Base-by-base conservation (phyloP, 2,329 filamentous ascomycete species). In the Clarireedia homoeocarpa region DNA sequence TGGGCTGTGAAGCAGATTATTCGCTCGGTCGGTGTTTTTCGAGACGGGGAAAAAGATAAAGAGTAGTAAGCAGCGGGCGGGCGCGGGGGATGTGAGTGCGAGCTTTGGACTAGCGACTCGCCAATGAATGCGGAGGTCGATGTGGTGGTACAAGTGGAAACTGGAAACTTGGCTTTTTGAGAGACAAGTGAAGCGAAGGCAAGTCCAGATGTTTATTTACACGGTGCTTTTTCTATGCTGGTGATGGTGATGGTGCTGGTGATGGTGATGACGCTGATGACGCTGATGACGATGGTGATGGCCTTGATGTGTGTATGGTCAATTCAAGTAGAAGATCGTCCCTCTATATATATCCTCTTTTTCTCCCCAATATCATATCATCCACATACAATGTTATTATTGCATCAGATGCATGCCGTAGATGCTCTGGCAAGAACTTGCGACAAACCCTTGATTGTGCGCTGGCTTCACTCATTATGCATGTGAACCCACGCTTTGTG, bases 391-490 rank as follows among this genome's bases (percentile, higher is more conserved):
- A 20, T 20, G 20, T 20, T 42, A 42, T 20, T 17, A 9, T 44
- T 44, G 40, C 40, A 44, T 23, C 5, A 44, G 23, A 44, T 23
- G 17, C 23, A 44, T 44, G 40, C 20, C 39, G 20, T 42, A 42
- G 20, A 17, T 23, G 17, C 17, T 44, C 40, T 44, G 40, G 12
- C 40, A 44, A 10, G 17, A 24, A 10, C 23, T 44, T 44, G 17
- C 17, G 9, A 44, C 40, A 45, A 54, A 14, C 52, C 17, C 24
- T 44, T n/a, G 36, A 17, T 44, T 55, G 52, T 55, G 52, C 52
- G 52, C 15, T 55, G 52, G 52, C 52, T 50, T 6, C 10, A 17
- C 17, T 23, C 23, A 12, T 9, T 23, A 44, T 23, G 40, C 40
- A 44, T 24, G 15, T 9, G 40, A 34, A 34, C 30, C 3, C 12